These are phyloP conservation scores for Wickerhamiella kurtzmanii DNA, from an alignment of 805 yeast species.

Conservation along the genomic window DNA sequence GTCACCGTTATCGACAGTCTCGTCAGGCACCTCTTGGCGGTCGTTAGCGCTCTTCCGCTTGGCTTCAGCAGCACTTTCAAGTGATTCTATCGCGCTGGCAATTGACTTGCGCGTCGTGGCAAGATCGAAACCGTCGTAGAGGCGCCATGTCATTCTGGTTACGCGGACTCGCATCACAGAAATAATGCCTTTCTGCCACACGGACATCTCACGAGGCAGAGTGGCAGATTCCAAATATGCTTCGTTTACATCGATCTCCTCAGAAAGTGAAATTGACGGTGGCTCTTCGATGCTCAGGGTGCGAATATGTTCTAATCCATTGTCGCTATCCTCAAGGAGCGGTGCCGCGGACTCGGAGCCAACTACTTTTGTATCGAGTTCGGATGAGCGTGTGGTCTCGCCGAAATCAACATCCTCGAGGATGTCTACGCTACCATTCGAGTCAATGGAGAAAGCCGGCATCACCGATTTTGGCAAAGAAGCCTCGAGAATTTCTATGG, in stretches of 20 bases:
- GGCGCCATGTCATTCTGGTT: conserved; percentile 22
- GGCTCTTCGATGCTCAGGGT: neutral
- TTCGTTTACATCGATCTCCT: neutral
- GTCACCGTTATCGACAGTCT: conserved; percentile 14
- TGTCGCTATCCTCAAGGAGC: no score
- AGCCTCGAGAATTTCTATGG: neutral
- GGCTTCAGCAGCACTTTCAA: conserved; percentile 30
- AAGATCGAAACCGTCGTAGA: conserved; percentile 94
- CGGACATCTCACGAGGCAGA: neutral
- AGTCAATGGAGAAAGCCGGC: conserved; percentile 3
- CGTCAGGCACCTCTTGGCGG: conserved; percentile 8
- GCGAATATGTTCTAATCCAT: no score
- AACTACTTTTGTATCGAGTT: no score
- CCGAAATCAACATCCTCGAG: neutral
- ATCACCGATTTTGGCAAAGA: neutral
- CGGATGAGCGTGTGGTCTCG: no score
- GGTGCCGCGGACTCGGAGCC: no score
- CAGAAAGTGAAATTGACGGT: neutral
- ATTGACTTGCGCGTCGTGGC: conserved; percentile 57
- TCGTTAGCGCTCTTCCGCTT: no score
- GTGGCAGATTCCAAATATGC: neutral
- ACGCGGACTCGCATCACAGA: neutral
- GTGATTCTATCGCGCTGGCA: conserved; percentile 45
- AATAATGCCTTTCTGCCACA: neutral
- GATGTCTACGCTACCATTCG: conserved; percentile 2